A percentile compares a stretch with the other conserved stretches of the same genome.
Evolutionary conservation across 2,329 filamentous ascomycete species (phyloP).

Genomic region (Dactylonectria estremocensis): DNA sequence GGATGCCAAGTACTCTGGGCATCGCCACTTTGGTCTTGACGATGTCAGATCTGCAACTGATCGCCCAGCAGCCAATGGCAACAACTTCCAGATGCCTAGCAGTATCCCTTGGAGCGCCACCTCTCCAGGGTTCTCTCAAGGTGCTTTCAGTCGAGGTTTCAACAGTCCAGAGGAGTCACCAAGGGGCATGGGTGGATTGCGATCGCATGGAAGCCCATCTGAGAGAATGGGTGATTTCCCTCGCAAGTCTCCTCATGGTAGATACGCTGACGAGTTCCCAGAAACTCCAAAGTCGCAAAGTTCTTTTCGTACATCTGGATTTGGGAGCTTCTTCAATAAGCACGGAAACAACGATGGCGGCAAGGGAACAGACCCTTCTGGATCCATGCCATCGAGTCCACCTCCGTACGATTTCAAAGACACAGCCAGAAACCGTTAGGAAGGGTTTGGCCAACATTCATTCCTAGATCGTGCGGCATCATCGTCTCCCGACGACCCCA

Average conservation of each 20-base stretch:
- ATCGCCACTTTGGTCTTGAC: slow-evolving; percentile 31
- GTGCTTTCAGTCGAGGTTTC: slow-evolving; percentile 42
- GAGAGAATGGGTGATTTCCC: slow-evolving; percentile 1
- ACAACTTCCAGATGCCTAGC: slow-evolving; percentile 25
- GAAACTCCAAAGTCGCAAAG: slow-evolving; percentile 35
- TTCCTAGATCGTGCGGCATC: slow-evolving; percentile 33
- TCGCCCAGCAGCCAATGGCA: slow-evolving; percentile 11
- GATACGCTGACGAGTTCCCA: slow-evolving; percentile 16
- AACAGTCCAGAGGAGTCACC: slow-evolving; percentile 15
- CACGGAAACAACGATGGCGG: slow-evolving; percentile 22
- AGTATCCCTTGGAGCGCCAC: slow-evolving; percentile 25
- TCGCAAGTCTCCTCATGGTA: not conserved
- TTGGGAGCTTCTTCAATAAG: slow-evolving; percentile 45
- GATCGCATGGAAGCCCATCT: not conserved
- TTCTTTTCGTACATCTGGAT: slow-evolving; percentile 36
- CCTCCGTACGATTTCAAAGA: slow-evolving; percentile 31
- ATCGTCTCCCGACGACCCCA: slow-evolving; percentile 31
- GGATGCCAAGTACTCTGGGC: not conserved
- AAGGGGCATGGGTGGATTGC: not conserved
- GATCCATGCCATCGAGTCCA: slow-evolving; percentile 24
- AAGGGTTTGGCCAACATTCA: slow-evolving; percentile 42
- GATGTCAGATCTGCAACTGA: slow-evolving; percentile 17
- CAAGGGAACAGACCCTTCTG: slow-evolving; percentile 18
- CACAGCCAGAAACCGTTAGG: slow-evolving; percentile 46
- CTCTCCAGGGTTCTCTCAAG: slow-evolving; percentile 40